phyloP scores from a whole-genome alignment of 2,329 filamentous ascomycete species.

The Daldinia sp. region DNA sequence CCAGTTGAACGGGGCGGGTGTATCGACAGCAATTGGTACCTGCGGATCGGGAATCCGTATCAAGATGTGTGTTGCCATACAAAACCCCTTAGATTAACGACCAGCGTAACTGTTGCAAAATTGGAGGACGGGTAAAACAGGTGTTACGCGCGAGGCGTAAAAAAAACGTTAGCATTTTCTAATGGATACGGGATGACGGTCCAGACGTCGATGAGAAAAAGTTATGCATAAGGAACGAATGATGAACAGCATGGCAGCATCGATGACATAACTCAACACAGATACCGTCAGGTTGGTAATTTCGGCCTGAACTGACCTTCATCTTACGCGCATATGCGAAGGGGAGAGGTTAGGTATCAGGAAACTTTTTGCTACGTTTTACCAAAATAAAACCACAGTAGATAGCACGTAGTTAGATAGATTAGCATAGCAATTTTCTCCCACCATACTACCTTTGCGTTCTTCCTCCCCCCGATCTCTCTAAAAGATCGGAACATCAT shows the following conservation, averaged over 20 bases:
- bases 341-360: neutral
- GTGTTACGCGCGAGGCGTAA: constrained; percentile 18
- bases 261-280: constrained; percentile 14
- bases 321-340: neutral
- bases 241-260: constrained; percentile 16
- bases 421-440: constrained; percentile 31
- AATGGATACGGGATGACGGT: constrained; percentile 33
- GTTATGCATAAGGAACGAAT: constrained; percentile 12
- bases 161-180: constrained; percentile 31
- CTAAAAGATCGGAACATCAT: neutral
- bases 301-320: constrained; percentile 12
- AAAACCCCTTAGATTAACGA: constrained; percentile 18
- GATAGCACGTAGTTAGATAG: constrained; percentile 42
- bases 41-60: constrained; percentile 20
- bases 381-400: constrained; percentile 25
- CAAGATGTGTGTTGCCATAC: constrained; percentile 26
- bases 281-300: constrained; percentile 25
- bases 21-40: constrained; percentile 13
- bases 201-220: constrained; percentile 7
- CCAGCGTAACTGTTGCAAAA: constrained; percentile 18
- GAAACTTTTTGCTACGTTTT: constrained; percentile 37
- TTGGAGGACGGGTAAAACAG: constrained; percentile 23
- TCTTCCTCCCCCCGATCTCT: neutral
- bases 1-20: constrained; percentile 16
- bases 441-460: neutral